Percentiles rank a stretch among this genome's conserved stretches.
These are phyloP conservation scores for Coemansia javaensis DNA, from an alignment of 192 early-diverging fungal genomes.

Conservation along the genomic window DNA sequence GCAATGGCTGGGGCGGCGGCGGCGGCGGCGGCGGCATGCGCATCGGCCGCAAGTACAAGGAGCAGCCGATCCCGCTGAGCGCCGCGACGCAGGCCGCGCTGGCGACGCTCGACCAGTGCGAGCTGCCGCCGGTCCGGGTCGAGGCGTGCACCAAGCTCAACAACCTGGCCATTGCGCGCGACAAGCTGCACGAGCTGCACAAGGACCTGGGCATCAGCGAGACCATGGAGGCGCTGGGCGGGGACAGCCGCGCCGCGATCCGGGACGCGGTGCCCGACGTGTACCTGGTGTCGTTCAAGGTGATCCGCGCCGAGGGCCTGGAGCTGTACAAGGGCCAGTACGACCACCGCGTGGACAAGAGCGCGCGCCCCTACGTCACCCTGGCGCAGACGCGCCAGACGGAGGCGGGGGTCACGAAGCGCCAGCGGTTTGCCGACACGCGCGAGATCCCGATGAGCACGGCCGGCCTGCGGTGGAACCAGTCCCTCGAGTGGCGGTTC, in stretches of 20 bases:
- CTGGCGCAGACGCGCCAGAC: conserved; percentile 46
- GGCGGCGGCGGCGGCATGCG: conserved; percentile 25
- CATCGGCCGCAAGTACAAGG: conserved; percentile 48
- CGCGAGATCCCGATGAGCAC: conserved; percentile 20
- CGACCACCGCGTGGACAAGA: conserved; percentile 23
- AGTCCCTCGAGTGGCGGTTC: conserved; percentile 65
- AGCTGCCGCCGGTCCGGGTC: conserved; percentile 21
- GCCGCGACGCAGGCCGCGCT: conserved; percentile 32
- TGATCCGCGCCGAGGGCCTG: conserved; percentile 64
- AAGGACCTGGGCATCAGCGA: conserved; percentile 37
- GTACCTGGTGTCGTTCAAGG: conserved; percentile 64
- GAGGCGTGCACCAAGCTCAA: conserved; percentile 50
- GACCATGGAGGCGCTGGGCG: conserved; percentile 29
- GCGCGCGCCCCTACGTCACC: conserved; percentile 59
- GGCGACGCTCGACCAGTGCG: conserved; percentile 36
- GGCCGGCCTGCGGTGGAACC: conserved; percentile 76
- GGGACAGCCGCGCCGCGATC: conserved; percentile 36
- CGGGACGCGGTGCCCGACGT: conserved; percentile 4
- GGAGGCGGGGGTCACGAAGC: conserved; percentile 50
- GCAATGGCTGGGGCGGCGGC: not conserved
- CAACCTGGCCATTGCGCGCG: conserved; percentile 38
- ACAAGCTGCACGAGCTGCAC: conserved; percentile 42
- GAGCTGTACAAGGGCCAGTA: conserved; percentile 58
- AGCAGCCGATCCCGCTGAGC: conserved; percentile 29
- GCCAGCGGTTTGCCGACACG: conserved; percentile 57